Percentiles rank a stretch among this genome's conserved stretches.
phyloP scores from a whole-genome alignment of 1,139 yeast genomes.

The Pichia sp. region DNA sequence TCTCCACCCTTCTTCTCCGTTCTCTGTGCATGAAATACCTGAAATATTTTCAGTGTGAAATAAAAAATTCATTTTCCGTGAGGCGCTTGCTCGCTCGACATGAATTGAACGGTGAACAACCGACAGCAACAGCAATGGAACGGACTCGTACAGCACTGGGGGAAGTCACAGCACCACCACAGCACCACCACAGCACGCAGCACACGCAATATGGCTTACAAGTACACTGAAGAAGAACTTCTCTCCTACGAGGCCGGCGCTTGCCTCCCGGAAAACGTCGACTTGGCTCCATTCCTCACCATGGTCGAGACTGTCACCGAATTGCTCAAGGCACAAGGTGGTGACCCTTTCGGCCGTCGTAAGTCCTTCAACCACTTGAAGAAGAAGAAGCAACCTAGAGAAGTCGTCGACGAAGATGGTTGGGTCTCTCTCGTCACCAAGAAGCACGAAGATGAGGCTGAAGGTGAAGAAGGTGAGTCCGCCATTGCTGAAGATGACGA shows the following conservation, averaged over 20 bases:
- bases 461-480: conserved; percentile 28
- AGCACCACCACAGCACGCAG: too few species aligned
- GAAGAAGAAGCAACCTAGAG: conserved; percentile 53
- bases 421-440: conserved; percentile 55
- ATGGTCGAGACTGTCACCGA: conserved; percentile 57
- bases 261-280: conserved; percentile 52
- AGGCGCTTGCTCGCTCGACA: too few species aligned
- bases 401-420: conserved; percentile 63
- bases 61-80: too few species aligned
- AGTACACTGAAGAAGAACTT: conserved; percentile 65
- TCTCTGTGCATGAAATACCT: too few species aligned
- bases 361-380: conserved; percentile 32
- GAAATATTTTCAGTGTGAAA: too few species aligned
- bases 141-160: too few species aligned
- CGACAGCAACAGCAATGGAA: too few species aligned
- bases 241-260: conserved; percentile 50
- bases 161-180: too few species aligned
- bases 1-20: too few species aligned
- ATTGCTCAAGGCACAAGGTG: conserved; percentile 23
- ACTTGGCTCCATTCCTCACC: conserved; percentile 56
- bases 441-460: conserved; percentile 5
- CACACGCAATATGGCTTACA: conserved; percentile 10
- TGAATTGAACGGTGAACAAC: too few species aligned
- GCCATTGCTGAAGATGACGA: conserved; percentile 29
- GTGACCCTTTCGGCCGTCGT: conserved; percentile 19